Base-by-base conservation (phyloP, 805 yeast genomes). In the Metschnikowia orientalis region DNA sequence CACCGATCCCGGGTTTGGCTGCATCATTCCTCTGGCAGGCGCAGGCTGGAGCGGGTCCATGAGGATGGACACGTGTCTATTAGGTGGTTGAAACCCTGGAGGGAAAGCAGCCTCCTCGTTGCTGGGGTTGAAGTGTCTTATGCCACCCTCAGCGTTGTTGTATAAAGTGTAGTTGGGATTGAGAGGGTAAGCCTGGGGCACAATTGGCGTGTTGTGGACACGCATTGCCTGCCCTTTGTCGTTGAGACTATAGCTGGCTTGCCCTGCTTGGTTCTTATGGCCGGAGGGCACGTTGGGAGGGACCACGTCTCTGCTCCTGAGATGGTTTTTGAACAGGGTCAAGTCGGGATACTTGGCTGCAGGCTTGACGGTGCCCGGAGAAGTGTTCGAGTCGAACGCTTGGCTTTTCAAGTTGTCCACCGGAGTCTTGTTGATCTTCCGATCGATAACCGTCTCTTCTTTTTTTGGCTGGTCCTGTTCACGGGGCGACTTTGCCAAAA, bases 11-110 rank as follows among this genome's bases (percentile, higher is more conserved):
- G 18, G 27, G 18, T 30, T 23, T 14, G 26, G 18, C 3, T 26
- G 23, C 4, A 23, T 22, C n/a, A 23, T 18, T 23, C 27, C 27
- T 18, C 27, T 23, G n/a, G 23, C 33, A 3, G 61, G 57, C 6
- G 43, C 39, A 5, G 63, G 61, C 39, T 57, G 65, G 26, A 58
- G 50, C 4, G 66, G 65, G 38, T 59, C 65, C 55, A 56, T 65
- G 40, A 51, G 57, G 12, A 67, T 59, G 9, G 73, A 67, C 20
- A 56, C 50, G 38, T 68, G 67, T 27, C 74, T 55, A 8, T 59
- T 50, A 30, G 51, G 48, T 13, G 34, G 30, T 22, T 23, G 43
- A 25, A 29, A 29, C 20, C 26, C 6, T 4, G 26, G 9, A 6
- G 20, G 11, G 7, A 22, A 18, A 8, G 28, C 8, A 3, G 19